Evolutionary conservation across 1,284 basidiomycete species (phyloP), one percentile per base, ranked within the genome.

Genomic region (Phlebopus sp.): DNA sequence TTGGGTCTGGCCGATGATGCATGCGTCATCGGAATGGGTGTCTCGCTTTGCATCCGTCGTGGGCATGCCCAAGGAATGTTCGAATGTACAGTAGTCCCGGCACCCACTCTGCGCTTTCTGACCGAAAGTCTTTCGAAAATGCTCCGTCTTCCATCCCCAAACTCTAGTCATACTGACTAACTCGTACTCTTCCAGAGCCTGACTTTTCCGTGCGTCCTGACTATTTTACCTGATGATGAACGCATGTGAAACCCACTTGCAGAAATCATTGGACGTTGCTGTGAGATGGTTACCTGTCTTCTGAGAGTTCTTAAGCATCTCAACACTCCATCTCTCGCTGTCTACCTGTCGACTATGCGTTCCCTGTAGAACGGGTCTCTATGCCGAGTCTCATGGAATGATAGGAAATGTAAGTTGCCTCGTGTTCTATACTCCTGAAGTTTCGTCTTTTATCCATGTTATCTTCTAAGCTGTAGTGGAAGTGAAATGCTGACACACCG

Each of bases 191-290:
- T 27, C 14, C 55, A 90, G 86, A 89, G 89, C 1, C 68, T 92
- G 51, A 95, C 92, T 0, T 95, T 95, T 62, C 92, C 89, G 78
- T 88, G 60, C 73, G 84, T 72, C 29, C 27, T 8, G 10, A 29
- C 15, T 37, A 2, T 13, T 25, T 9, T 44, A 42, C 6, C 4
- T 41, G 6, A 23, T 6, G 11, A 27, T 13, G 11, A 11, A 17
- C 29, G 30, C 2, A 14, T 18, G 31, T 30, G 29, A 18, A 35
- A 17, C 27, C n/a, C 44, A 6, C 13, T 42, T 30, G 21, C 47
- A 88, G 87, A 6, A 92, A 92, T 62, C 90, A 92, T 61, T 93
- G 90, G 91, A 71, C 84, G 2, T 62, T 92, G 35, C 85, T 92
- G 86, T 87, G 63, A 10, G 55, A n/a, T 27, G 37, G 35, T 37